Conservation (phyloP, 2,329 filamentous ascomycete species). For the Fusarium staphyleae region DNA sequence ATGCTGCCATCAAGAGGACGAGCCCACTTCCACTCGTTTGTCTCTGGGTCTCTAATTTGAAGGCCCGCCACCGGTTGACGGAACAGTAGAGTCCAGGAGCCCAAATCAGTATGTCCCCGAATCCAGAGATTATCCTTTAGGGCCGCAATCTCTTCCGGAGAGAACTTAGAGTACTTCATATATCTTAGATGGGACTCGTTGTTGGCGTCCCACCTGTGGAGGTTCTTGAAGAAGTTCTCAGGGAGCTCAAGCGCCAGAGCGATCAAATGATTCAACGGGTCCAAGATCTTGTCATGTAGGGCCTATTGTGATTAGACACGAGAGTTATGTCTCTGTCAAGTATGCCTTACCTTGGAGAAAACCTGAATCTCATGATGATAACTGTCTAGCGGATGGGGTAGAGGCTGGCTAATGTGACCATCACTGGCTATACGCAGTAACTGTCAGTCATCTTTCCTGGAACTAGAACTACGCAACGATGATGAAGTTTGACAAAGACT, state of each 20-base stretch:
- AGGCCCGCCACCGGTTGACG: conserved; percentile 63
- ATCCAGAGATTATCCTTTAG: neutral
- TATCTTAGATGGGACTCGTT: conserved; percentile 67
- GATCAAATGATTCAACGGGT: no score
- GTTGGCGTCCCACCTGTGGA: conserved; percentile 62
- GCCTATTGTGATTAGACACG: no score
- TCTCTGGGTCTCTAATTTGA: conserved; percentile 56
- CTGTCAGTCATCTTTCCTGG: no score
- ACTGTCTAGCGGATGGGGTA: no score
- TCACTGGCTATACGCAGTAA: no score
- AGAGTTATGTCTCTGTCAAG: no score
- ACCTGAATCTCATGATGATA: no score
- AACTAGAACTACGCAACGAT: no score
- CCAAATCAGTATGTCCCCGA: conserved; percentile 59
- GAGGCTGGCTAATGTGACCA: no score
- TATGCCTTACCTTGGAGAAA: no score
- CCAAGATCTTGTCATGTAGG: no score
- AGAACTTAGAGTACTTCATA: conserved; percentile 63
- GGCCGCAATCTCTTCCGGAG: conserved; percentile 51
- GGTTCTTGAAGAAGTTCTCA: conserved; percentile 60
- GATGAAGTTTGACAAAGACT: no score
- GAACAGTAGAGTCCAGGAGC: conserved; percentile 63
- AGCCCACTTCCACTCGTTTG: conserved; percentile 56
- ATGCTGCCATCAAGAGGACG: conserved; percentile 56
- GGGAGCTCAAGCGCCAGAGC: conserved; percentile 57